phyloP scores from a whole-genome alignment of 768 basidiomycete genomes.

The Melanogaster broomeanus region DNA sequence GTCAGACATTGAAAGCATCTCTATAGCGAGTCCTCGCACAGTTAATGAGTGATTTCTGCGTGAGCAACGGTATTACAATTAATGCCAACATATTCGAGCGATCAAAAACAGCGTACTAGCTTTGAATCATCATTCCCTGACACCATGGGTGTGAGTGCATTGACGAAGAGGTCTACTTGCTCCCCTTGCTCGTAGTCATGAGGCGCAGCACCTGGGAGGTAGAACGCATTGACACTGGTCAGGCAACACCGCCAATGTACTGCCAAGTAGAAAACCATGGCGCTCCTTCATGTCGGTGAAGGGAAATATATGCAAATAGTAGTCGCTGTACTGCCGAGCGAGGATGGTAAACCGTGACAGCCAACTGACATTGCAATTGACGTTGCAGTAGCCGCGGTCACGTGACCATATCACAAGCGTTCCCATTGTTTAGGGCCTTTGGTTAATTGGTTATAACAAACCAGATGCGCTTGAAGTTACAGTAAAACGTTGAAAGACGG shows the following conservation, averaged over 20 bases:
- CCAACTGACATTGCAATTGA: no score
- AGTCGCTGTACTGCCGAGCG: not conserved
- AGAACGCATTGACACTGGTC: slow-evolving; percentile 61
- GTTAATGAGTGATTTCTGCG: slow-evolving; percentile 87
- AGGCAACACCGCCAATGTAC: slow-evolving; percentile 12
- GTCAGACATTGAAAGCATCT: not conserved
- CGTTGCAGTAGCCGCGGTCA: no score
- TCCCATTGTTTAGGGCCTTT: no score
- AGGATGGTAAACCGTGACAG: no score
- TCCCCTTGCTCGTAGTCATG: slow-evolving; percentile 77
- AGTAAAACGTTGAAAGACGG: no score
- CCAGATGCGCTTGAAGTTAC: no score
- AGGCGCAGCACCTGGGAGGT: slow-evolving; percentile 90
- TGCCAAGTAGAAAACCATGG: slow-evolving; percentile 12
- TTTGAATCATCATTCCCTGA: slow-evolving; percentile 67
- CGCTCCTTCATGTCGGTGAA: slow-evolving; percentile 21
- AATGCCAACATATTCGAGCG: slow-evolving; percentile 3
- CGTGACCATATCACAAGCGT: not conserved
- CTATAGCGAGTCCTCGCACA: slow-evolving; percentile 44
- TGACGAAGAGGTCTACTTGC: slow-evolving; percentile 77
- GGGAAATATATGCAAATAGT: not conserved
- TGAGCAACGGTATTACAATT: not conserved
- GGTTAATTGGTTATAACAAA: no score
- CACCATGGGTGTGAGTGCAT: slow-evolving; percentile 87
- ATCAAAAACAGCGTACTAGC: slow-evolving; percentile 52